Evolutionary conservation across 2,329 filamentous ascomycete species (phyloP), one percentile per base, ranked within the genome.

Genomic region (Nemania bipapillata): DNA sequence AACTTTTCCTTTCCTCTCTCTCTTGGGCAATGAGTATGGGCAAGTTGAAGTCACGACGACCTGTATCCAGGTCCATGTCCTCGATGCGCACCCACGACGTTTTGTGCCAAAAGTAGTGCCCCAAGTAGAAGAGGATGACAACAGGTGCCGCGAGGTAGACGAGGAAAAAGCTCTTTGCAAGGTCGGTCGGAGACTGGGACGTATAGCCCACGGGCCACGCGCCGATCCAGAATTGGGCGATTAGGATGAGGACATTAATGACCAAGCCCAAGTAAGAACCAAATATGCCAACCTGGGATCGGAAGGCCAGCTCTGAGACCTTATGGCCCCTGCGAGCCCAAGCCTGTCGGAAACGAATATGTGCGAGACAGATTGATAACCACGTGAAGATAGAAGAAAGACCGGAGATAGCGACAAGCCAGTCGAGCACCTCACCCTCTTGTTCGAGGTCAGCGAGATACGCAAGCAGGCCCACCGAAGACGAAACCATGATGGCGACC

Each of bases 221-320:
- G 30, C 92, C 93, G 57, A 92, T 90, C 92, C 93, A 97, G 83
- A 97, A 95, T 79, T 97, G 94, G 1, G 92, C 92, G 53, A 91
- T 78, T 30, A 97, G 85, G 32, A 97, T 90, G 45, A 95, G 81
- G 22, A 86, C 65, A 81, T 97, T 97, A 78, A 97, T 88, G 35
- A 83, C 72, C 65, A 97, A 85, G 26, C 94, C 94, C 32, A 96
- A 69, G 85, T 90, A 97, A 2, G 93, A 96, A 9, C 94, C 95
- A 9, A 86, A 73, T 8, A 96, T 83, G 68, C 95, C 95, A 4
- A 92, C 87, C 77, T 96, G 92, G 0, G 92, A 92, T 40, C 82
- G 84, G 83, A 96, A 97, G 6, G 94, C 91, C 5, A 98, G 86
- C 74, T 97, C 92, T 63, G 89, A 84, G 40, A 94, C 83, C n/a